Percentiles rank a stretch among this genome's conserved stretches.
These are phyloP conservation scores for Cyclostephanos tholiformis DNA, from an alignment of 108 stramenopile genomes.

Conservation along the genomic window DNA sequence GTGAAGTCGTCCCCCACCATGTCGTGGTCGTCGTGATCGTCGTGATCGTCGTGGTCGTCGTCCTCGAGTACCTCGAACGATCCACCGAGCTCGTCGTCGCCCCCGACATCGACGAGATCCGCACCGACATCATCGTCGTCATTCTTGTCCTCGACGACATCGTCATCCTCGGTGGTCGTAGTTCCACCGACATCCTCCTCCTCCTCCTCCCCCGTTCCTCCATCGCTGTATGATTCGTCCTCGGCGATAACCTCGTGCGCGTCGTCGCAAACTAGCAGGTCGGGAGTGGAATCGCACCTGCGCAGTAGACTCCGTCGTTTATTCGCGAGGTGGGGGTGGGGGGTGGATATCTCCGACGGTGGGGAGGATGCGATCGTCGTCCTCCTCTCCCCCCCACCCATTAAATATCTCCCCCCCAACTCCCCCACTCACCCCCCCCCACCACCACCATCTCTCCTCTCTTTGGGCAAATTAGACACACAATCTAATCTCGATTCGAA, in stretches of 20 bases:
- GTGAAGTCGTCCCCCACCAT: too few species aligned
- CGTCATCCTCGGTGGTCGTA: background rate
- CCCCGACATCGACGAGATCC: constrained; percentile 4
- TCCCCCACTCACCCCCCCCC: constrained; percentile 1
- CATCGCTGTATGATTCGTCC: constrained; percentile 34
- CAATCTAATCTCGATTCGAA: too few species aligned
- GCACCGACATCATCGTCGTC: background rate
- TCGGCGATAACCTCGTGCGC: constrained; percentile 49
- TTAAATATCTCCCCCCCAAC: too few species aligned
- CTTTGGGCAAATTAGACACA: too few species aligned
- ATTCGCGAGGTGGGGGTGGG: background rate
- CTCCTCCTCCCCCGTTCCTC: background rate
- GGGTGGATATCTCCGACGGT: background rate
- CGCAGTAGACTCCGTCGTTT: constrained; percentile 15
- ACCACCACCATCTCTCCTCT: constrained; percentile 44
- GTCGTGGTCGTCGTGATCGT: too few species aligned
- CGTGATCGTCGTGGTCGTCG: too few species aligned
- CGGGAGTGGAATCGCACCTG: constrained; percentile 38
- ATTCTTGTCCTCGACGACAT: background rate
- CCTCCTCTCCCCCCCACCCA: background rate
- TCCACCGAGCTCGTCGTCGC: too few species aligned
- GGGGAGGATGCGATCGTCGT: too few species aligned
- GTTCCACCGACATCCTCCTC: background rate
- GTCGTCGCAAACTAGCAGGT: too few species aligned
- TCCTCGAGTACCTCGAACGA: too few species aligned